phyloP scores from a whole-genome alignment of 2,329 filamentous ascomycete species.

The Ophiostoma piceae region DNA sequence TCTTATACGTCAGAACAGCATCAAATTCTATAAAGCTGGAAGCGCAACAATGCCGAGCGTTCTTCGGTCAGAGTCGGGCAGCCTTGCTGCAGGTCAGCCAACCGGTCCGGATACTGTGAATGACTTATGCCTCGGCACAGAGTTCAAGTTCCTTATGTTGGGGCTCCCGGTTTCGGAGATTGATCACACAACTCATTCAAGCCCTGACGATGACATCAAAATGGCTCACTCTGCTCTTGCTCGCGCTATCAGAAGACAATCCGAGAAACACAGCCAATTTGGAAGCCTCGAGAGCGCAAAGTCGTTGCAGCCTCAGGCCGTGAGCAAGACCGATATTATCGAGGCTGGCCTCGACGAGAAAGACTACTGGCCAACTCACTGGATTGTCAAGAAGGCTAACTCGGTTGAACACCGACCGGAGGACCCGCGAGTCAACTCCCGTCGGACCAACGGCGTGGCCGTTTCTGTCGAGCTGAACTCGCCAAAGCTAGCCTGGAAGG shows the following conservation, averaged over 20 bases:
- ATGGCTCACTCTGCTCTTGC: constrained; percentile 31
- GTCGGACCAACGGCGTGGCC: constrained; percentile 31
- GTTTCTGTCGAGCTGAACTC: constrained; percentile 38
- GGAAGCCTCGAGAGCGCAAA: neutral
- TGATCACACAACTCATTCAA: neutral
- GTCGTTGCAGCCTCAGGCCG: constrained; percentile 22
- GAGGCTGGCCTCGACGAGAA: constrained; percentile 29
- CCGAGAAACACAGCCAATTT: constrained; percentile 1
- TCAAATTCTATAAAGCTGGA: neutral
- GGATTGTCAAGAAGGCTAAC: constrained; percentile 41
- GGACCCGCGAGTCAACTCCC: constrained; percentile 26
- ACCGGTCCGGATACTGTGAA: constrained; percentile 26
- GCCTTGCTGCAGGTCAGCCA: neutral
- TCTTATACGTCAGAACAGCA: too few species aligned
- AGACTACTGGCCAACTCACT: constrained; percentile 36
- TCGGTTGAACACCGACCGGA: constrained; percentile 34
- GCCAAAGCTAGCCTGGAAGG: constrained; percentile 33
- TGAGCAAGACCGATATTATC: constrained; percentile 32
- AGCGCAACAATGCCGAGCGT: neutral
- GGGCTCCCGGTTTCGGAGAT: constrained; percentile 26
- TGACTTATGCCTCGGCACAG: constrained; percentile 32
- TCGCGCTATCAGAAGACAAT: constrained; percentile 27
- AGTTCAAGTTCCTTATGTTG: constrained; percentile 35
- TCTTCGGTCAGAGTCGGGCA: neutral
- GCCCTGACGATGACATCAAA: constrained; percentile 19